These are phyloP conservation scores for Hymenoscyphus occultus DNA, from an alignment of 2,329 filamentous ascomycete genomes.

Conservation along the genomic window DNA sequence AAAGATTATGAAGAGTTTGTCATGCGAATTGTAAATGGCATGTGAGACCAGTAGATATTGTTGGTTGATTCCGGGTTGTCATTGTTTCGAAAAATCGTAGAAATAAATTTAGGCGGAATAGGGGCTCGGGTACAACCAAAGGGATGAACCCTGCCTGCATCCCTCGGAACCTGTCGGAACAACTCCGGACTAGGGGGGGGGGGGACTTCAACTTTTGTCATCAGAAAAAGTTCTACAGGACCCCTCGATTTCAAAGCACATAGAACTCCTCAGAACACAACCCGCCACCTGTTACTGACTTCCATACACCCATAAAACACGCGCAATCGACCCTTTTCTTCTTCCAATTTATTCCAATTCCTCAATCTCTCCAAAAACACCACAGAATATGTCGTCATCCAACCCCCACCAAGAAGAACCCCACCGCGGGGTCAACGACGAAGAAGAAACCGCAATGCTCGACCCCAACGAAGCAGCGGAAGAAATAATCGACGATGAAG, in stretches of 20 bases:
- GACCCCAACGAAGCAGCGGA: constrained; percentile 75
- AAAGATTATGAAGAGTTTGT: not conserved
- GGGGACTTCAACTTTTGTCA: constrained; percentile 14
- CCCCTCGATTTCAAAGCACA: constrained; percentile 24
- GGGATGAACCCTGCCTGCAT: not conserved
- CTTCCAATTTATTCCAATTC: not conserved
- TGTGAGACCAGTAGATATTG: no score
- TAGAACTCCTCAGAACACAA: constrained; percentile 14
- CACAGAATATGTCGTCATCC: constrained; percentile 26
- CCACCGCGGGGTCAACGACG: constrained; percentile 45
- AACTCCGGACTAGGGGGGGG: not conserved
- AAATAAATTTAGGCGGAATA: not conserved
- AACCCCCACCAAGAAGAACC: constrained; percentile 24
- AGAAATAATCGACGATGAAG: constrained; percentile 60
- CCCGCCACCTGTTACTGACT: not conserved
- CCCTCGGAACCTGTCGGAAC: not conserved
- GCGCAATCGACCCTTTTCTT: not conserved
- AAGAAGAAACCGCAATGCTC: constrained; percentile 69
- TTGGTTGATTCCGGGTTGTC: no score
- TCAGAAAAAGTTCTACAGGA: constrained; percentile 17
- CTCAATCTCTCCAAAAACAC: constrained; percentile 1
- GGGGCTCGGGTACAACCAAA: not conserved
- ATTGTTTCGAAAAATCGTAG: not conserved
- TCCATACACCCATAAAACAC: constrained; percentile 6
- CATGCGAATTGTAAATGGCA: no score